Conservation (phyloP, 164 flowering plant species). For the Cinnamomum micranthum region DNA sequence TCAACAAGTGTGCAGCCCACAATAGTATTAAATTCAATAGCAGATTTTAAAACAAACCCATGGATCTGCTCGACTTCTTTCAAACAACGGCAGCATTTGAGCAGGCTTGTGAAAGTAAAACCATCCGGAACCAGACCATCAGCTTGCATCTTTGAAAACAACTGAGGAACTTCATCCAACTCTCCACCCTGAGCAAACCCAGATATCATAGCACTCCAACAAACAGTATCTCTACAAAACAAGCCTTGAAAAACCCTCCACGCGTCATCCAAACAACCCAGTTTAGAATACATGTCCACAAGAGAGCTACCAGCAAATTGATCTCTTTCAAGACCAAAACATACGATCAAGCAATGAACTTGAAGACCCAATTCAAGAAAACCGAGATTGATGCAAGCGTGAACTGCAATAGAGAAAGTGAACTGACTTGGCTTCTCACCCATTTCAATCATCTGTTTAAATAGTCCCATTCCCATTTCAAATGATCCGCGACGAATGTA, state of each 20-base stretch:
- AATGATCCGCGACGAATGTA: not conserved
- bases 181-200: constrained; percentile 26
- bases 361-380: constrained; percentile 25
- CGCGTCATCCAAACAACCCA: constrained; percentile 28
- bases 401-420: not conserved
- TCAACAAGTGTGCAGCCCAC: not conserved
- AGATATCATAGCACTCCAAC: constrained; percentile 54
- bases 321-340: constrained; percentile 25
- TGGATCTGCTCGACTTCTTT: constrained; percentile 27
- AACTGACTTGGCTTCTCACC: not conserved
- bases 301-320: constrained; percentile 41
- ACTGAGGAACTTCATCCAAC: constrained; percentile 12
- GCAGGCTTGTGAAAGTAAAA: constrained; percentile 28
- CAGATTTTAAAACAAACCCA: constrained; percentile 10
- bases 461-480: not conserved
- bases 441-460: not conserved
- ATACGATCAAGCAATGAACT: constrained; percentile 40
- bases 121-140: constrained; percentile 25
- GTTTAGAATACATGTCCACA: constrained; percentile 50
- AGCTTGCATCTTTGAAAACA: constrained; percentile 19
- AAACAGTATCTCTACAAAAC: constrained; percentile 36
- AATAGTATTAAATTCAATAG: not conserved
- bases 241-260: constrained; percentile 35
- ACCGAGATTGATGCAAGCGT: not conserved
- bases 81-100: constrained; percentile 22